A percentile compares a stretch with the other conserved stretches of the same genome.
phyloP scores from a whole-genome alignment of 2,329 filamentous ascomycete genomes.

The Byssoonygena ceratinophila region DNA sequence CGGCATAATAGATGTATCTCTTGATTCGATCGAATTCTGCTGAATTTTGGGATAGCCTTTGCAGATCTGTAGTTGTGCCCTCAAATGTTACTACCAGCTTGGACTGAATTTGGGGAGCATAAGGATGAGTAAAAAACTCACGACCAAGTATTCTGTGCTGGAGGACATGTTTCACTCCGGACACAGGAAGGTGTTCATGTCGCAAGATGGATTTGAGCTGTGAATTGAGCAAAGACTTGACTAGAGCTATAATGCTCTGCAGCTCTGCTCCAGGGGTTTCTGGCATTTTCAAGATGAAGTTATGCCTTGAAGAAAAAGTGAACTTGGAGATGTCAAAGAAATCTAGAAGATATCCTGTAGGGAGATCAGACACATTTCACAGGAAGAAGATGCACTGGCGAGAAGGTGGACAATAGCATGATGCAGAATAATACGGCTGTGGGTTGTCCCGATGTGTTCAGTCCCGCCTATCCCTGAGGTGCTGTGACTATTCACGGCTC shows the following conservation, averaged over 20 bases:
- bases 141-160: slow-evolving; percentile 67
- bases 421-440: background rate
- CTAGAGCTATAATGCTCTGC: slow-evolving; percentile 33
- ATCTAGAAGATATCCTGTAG: background rate
- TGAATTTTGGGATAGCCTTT: slow-evolving; percentile 18
- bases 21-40: slow-evolving; percentile 27
- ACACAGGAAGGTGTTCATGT: slow-evolving; percentile 61
- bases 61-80: slow-evolving; percentile 24
- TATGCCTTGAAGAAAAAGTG: background rate
- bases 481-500: background rate
- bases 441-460: too few relatives aligned
- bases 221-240: slow-evolving; percentile 49
- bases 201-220: slow-evolving; percentile 69
- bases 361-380: background rate
- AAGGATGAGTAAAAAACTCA: slow-evolving; percentile 41
- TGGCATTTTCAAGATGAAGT: slow-evolving; percentile 26
- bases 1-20: slow-evolving; percentile 25
- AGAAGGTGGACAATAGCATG: slow-evolving; percentile 1
- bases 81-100: slow-evolving; percentile 3
- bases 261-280: slow-evolving; percentile 34
- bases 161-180: slow-evolving; percentile 74
- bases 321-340: background rate
- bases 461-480: background rate
- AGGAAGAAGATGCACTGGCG: background rate
- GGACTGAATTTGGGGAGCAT: background rate